phyloP scores from a whole-genome alignment of 2,329 filamentous ascomycete genomes.

The Chaetothyriales sp. region DNA sequence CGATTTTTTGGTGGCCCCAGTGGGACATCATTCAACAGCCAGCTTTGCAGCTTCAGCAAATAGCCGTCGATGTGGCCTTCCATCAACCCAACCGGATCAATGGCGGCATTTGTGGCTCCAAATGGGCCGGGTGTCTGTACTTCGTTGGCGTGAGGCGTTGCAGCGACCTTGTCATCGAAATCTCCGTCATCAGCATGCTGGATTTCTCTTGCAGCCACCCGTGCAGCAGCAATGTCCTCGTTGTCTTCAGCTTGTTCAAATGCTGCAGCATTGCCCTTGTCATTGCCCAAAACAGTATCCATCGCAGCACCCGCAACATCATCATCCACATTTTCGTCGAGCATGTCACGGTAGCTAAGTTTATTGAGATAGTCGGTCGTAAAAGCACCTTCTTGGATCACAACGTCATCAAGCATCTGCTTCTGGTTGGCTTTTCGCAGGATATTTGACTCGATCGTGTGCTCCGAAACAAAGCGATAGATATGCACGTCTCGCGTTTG shows the following conservation, averaged over 20 bases:
- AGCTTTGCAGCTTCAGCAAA: conserved; percentile 57
- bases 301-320: conserved; percentile 69
- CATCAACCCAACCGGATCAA: conserved; percentile 28
- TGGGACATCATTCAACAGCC: conserved; percentile 37
- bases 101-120: conserved; percentile 18
- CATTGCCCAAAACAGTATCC: conserved; percentile 61
- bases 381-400: conserved; percentile 96
- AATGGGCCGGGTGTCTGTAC: conserved; percentile 14
- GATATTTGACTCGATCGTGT: conserved; percentile 97
- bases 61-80: conserved; percentile 56
- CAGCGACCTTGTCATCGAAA: conserved; percentile 53
- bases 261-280: conserved; percentile 46
- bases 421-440: conserved; percentile 94
- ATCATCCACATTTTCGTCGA: conserved; percentile 37
- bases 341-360: conserved; percentile 53
- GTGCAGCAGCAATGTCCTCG: conserved; percentile 80
- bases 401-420: conserved; percentile 91
- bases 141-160: conserved; percentile 21
- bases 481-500: conserved; percentile 97
- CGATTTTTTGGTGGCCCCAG: conserved; percentile 35
- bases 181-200: conserved; percentile 71
- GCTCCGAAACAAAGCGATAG: conserved; percentile 81
- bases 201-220: conserved; percentile 76
- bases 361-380: conserved; percentile 93
- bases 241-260: conserved; percentile 84